These are phyloP conservation scores for Suhomyces xylopsoci DNA, from an alignment of 805 yeast species.

Conservation along the genomic window DNA sequence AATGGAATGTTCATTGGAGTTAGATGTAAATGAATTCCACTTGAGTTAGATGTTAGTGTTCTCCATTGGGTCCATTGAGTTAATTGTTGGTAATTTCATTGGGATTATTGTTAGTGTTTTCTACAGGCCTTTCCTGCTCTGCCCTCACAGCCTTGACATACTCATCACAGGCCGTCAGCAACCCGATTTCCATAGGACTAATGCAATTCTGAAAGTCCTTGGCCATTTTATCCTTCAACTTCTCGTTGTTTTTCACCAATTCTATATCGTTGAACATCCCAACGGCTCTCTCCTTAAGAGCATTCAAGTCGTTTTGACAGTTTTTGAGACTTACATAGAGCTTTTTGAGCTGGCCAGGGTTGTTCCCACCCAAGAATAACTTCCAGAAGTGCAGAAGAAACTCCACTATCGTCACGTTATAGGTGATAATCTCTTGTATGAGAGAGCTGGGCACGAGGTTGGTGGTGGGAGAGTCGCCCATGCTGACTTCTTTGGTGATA, in stretches of 20 bases:
- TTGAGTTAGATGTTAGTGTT: no score
- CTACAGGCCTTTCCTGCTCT: slow-evolving; percentile 10
- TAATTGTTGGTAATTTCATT: no score
- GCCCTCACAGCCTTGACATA: slow-evolving; percentile 29
- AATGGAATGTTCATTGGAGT: no score
- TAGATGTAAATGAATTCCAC: no score
- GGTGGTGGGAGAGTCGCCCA: slow-evolving; percentile 13
- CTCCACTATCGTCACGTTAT: slow-evolving; percentile 40
- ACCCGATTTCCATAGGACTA: slow-evolving; percentile 28
- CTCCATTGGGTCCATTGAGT: no score
- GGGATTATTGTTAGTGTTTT: no score
- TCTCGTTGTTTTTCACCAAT: slow-evolving; percentile 23
- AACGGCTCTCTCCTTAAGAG: slow-evolving; percentile 23
- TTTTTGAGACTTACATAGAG: slow-evolving; percentile 35
- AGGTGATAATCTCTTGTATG: slow-evolving; percentile 33
- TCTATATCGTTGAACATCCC: slow-evolving; percentile 12
- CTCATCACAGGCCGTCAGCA: slow-evolving; percentile 33
- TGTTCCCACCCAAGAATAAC: slow-evolving; percentile 32
- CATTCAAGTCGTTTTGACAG: slow-evolving; percentile 28
- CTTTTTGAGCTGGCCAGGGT: slow-evolving; percentile 37
- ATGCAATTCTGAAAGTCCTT: slow-evolving; percentile 33
- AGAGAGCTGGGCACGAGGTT: slow-evolving; percentile 34
- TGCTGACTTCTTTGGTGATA: slow-evolving; percentile 10
- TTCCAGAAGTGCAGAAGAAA: slow-evolving; percentile 45
- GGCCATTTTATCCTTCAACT: slow-evolving; percentile 29